Percentiles rank a stretch among this genome's conserved stretches.
Evolutionary conservation across 352 stramenopile species (phyloP).

Genomic region (Pythium angustatum): DNA sequence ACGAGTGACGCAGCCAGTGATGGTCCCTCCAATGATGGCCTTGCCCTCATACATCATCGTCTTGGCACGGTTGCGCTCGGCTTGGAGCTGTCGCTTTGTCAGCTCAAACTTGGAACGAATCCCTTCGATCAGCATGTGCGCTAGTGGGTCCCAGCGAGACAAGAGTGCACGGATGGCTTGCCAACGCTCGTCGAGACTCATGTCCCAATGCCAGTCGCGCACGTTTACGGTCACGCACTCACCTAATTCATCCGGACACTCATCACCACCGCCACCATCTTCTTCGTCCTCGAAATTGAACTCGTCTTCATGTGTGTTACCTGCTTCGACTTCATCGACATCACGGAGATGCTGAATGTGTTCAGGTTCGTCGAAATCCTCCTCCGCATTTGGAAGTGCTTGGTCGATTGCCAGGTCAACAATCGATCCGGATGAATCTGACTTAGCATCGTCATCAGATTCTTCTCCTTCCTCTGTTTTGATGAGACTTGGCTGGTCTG

Average conservation of each 20-base stretch:
- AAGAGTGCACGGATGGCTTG: conserved; percentile 36
- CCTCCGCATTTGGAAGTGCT: conserved; percentile 36
- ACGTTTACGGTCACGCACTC: conserved; percentile 13
- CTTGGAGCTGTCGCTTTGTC: conserved; percentile 53
- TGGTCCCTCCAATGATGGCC: conserved; percentile 84
- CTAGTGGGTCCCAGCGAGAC: conserved; percentile 31
- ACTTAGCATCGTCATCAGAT: conserved; percentile 23
- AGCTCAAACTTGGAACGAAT: conserved; percentile 28
- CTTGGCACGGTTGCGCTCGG: conserved; percentile 65
- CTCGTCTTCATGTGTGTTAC: conserved; percentile 37
- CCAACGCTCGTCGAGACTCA: conserved; percentile 67
- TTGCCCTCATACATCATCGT: conserved; percentile 83
- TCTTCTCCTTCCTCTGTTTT: too few relatives aligned
- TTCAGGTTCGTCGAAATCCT: conserved; percentile 79
- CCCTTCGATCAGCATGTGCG: conserved; percentile 27
- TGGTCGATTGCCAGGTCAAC: conserved; percentile 36
- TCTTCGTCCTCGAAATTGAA: conserved; percentile 30
- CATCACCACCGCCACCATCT: conserved; percentile 4
- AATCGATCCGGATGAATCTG: conserved; percentile 30
- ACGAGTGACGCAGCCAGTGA: conserved; percentile 83
- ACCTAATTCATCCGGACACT: not conserved
- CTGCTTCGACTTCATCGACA: conserved; percentile 60
- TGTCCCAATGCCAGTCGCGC: conserved; percentile 71
- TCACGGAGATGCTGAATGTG: conserved; percentile 84
- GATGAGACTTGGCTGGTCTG: too few relatives aligned